These are phyloP conservation scores for Discostella pseudostelligera DNA, from an alignment of 108 stramenopile species.

Conservation along the genomic window DNA sequence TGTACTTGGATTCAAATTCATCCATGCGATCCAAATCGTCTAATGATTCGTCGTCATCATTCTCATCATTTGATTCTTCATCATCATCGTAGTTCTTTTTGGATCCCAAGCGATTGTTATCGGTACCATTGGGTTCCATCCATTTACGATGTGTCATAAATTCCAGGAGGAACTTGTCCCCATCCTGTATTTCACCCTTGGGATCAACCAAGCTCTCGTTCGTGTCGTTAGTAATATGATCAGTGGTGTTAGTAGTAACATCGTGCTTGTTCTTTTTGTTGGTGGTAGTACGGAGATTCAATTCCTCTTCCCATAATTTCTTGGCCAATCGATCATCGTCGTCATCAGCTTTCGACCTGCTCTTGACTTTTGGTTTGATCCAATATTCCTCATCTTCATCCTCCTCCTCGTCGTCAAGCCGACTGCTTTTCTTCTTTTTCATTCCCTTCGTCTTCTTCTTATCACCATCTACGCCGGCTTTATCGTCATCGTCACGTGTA, in stretches of 20 bases:
- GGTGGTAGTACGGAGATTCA: slow-evolving; percentile 20
- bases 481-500: slow-evolving; percentile 13
- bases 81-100: slow-evolving; percentile 17
- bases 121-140: slow-evolving; percentile 48
- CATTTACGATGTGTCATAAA: slow-evolving; percentile 82
- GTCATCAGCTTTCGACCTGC: slow-evolving; percentile 1
- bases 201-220: slow-evolving; percentile 60
- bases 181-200: slow-evolving; percentile 88
- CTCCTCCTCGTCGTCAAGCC: slow-evolving; percentile 66
- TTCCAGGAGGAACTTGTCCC: slow-evolving; percentile 81
- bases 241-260: background rate
- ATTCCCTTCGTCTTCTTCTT: slow-evolving; percentile 8
- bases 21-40: slow-evolving; percentile 91
- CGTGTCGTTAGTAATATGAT: slow-evolving; percentile 7
- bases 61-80: slow-evolving; percentile 28
- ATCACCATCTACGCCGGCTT: slow-evolving; percentile 6
- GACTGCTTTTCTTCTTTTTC: slow-evolving; percentile 6
- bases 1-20: slow-evolving; percentile 97
- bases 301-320: slow-evolving; percentile 63
- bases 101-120: no score
- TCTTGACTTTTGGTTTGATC: slow-evolving; percentile 42
- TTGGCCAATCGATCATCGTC: slow-evolving; percentile 43
- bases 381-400: slow-evolving; percentile 32
- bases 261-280: slow-evolving; percentile 28
- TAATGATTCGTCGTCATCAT: slow-evolving; percentile 82